A percentile compares a stretch with the other conserved stretches of the same genome.
phyloP scores from a whole-genome alignment of 192 early-diverging fungal species.

The Spizellomyces sp. region DNA sequence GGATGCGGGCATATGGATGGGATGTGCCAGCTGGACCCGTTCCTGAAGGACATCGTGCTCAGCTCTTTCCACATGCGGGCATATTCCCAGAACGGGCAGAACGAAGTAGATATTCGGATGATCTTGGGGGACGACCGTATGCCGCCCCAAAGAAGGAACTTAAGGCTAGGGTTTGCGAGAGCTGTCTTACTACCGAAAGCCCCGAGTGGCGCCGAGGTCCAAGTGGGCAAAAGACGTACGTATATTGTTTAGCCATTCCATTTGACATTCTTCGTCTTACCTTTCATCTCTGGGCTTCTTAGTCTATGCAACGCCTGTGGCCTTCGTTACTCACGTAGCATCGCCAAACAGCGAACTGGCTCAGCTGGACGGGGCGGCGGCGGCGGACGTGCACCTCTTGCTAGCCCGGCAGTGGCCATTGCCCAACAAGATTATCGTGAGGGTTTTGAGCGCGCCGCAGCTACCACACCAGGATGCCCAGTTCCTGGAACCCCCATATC shows the following conservation, averaged over 20 bases:
- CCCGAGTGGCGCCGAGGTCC: slow-evolving; percentile 24
- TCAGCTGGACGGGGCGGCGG: background rate
- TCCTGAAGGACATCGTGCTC: no score
- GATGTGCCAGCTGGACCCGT: no score
- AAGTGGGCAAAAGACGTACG: slow-evolving; percentile 21
- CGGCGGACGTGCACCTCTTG: background rate
- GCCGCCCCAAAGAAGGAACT: background rate
- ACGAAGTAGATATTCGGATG: no score
- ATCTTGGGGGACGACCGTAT: no score
- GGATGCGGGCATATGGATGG: no score
- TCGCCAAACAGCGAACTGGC: slow-evolving; percentile 14
- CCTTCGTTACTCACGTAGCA: slow-evolving; percentile 14
- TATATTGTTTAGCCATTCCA: background rate
- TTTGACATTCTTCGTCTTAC: background rate
- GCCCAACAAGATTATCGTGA: no score
- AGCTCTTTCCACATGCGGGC: no score
- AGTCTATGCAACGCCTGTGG: slow-evolving; percentile 26
- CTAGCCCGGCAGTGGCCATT: no score
- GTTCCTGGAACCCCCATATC: no score
- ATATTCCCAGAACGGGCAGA: no score
- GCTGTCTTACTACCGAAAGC: slow-evolving; percentile 13
- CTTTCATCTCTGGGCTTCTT: background rate
- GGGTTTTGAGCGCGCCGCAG: no score
- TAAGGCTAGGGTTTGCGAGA: slow-evolving; percentile 10
- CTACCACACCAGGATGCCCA: no score